Base-by-base conservation (phyloP, 2,329 filamentous ascomycete species). In the Neonectria neomacrospora region DNA sequence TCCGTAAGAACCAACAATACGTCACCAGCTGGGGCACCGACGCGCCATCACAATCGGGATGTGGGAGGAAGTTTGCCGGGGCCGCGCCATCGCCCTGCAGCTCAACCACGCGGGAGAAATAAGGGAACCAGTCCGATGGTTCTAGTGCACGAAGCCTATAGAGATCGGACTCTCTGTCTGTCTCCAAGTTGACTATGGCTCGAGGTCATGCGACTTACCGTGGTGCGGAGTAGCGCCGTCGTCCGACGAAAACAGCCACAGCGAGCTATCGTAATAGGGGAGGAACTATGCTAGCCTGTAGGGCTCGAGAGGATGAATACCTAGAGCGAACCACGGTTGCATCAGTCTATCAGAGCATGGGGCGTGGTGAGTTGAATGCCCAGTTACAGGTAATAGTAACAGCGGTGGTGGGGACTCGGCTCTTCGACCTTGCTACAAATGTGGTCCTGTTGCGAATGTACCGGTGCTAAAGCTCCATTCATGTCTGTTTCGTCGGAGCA, bases 31-130 rank as follows among this genome's bases (percentile, higher is more conserved):
- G 26, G 18, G 18, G 26, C 39, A 22, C 53, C 53, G 59, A 62
- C 54, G 39, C 59, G 59, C 59, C 54, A 62, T 53, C 47, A 28
- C 6, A 11, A 18, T 45, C 59, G 59, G 59, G 53, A 62, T 53
- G 53, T 53, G 53, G 53, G 48, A 56, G 39, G 16, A 39, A 42
- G 37, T 18, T 39, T 8, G n/a, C 23, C 32, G 22, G 11, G 54
- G 23, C 16, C 47, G 32, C 44, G 45, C 41, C 8, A 32, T 55
- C 34, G 26, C 20, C 44, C 47, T 56, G 28, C n/a, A 9, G 14
- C 22, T 22, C 32, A 45, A 28, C 53, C 52, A 39, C 18, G 23
- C 30, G 37, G 23, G 52, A 26, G 26, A 45, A 44, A 52, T 18
- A 28, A 51, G 26, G 14, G 14, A 44, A 48, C 50, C 37, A 37